Evolutionary conservation across 768 basidiomycete genomes (phyloP).

Genomic region (Mycena venus): DNA sequence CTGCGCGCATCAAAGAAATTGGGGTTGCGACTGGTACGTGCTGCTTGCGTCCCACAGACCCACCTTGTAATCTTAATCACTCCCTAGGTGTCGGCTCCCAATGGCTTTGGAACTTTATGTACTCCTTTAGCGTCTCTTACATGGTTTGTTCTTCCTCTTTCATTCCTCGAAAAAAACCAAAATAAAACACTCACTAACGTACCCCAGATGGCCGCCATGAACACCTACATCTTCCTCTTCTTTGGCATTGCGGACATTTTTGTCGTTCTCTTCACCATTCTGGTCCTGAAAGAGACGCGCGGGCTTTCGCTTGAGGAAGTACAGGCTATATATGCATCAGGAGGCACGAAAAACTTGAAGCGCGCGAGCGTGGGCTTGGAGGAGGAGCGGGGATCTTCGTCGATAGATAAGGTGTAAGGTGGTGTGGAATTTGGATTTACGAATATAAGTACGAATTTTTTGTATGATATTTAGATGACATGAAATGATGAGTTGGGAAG

Average conservation of each 20-base stretch:
- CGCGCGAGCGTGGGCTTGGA: not conserved
- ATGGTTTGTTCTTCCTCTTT: not conserved
- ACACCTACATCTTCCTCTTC: slow-evolving; percentile 17
- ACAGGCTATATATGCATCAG: slow-evolving; percentile 4
- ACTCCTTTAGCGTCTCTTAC: slow-evolving; percentile 21
- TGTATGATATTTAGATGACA: too few relatives aligned
- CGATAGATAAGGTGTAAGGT: not conserved
- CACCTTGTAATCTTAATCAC: too few relatives aligned
- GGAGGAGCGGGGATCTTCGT: not conserved
- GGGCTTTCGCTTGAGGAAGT: slow-evolving; percentile 18
- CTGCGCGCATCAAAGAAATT: slow-evolving; percentile 12
- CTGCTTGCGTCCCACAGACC: not conserved
- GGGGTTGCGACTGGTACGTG: slow-evolving; percentile 7
- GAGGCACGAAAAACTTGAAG: not conserved
- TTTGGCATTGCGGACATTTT: slow-evolving; percentile 15
- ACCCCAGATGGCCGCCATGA: slow-evolving; percentile 23
- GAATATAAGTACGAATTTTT: too few relatives aligned
- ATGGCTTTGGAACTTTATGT: slow-evolving; percentile 21
- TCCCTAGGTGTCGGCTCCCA: slow-evolving; percentile 11
- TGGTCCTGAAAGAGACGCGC: slow-evolving; percentile 17
- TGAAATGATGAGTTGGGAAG: too few relatives aligned
- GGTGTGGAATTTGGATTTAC: too few relatives aligned
- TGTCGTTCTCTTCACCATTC: slow-evolving; percentile 18
- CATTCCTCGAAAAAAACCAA: too few relatives aligned
- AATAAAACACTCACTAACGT: too few relatives aligned